These are phyloP conservation scores for Komagataella pseudopastoris DNA, from an alignment of 805 yeast species.

Conservation along the genomic window DNA sequence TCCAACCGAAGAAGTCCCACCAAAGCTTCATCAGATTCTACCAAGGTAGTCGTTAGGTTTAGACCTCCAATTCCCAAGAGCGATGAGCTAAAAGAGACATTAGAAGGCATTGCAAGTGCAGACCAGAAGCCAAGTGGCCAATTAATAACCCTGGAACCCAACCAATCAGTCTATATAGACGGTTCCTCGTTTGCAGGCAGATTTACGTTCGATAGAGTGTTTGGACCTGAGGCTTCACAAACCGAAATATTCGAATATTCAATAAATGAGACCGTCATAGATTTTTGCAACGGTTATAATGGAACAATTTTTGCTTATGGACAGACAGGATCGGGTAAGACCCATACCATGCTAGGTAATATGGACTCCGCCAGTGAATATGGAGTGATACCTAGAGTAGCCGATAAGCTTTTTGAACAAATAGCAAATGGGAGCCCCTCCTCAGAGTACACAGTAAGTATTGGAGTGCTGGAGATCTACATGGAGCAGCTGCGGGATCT, in stretches of 20 bases:
- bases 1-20: neutral
- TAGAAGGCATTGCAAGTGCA: neutral
- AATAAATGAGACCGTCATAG: slow-evolving; percentile 50
- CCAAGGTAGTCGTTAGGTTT: neutral
- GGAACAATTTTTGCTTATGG: slow-evolving; percentile 43
- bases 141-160: neutral
- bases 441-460: slow-evolving; percentile 51
- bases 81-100: neutral
- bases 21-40: neutral
- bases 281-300: slow-evolving; percentile 50
- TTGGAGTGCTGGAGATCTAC: slow-evolving; percentile 71
- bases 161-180: neutral
- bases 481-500: slow-evolving; percentile 68
- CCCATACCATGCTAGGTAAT: slow-evolving; percentile 68
- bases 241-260: slow-evolving; percentile 44
- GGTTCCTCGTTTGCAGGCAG: neutral
- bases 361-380: slow-evolving; percentile 19
- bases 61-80: neutral
- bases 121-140: neutral
- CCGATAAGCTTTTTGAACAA: slow-evolving; percentile 47
- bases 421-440: slow-evolving; percentile 34
- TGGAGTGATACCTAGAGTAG: slow-evolving; percentile 66
- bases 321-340: slow-evolving; percentile 78
- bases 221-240: slow-evolving; percentile 38
- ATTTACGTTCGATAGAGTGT: slow-evolving; percentile 58